Conservation (phyloP, 2,329 filamentous ascomycete species). For the Cercospora sesami region DNA sequence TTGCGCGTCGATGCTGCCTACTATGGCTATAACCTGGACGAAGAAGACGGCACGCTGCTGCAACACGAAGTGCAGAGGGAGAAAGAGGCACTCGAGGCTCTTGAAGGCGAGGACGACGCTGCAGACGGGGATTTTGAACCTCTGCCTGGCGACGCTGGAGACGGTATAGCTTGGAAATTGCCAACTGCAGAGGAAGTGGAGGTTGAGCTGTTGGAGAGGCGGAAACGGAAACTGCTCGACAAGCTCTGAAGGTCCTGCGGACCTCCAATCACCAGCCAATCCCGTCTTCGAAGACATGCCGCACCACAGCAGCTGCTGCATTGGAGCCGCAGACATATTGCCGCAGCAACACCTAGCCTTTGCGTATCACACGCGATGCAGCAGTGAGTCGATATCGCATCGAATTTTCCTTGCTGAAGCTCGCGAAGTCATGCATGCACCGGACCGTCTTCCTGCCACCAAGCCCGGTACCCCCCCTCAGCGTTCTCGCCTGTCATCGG, state of each 20-base stretch:
- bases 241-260: constrained; percentile 42
- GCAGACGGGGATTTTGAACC: constrained; percentile 65
- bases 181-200: constrained; percentile 92
- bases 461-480: not conserved
- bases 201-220: constrained; percentile 83
- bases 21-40: constrained; percentile 90
- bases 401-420: not conserved
- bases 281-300: not conserved
- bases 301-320: not conserved
- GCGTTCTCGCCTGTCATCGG: not conserved
- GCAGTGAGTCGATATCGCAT: not conserved
- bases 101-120: constrained; percentile 55
- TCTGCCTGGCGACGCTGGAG: constrained; percentile 81
- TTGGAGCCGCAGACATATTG: not conserved
- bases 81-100: constrained; percentile 70
- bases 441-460: not conserved
- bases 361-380: not conserved
- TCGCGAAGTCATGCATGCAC: not conserved
- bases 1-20: constrained; percentile 88
- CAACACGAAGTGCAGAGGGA: constrained; percentile 83
- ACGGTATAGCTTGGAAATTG: constrained; percentile 78
- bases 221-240: constrained; percentile 79
- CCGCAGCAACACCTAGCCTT: not conserved
- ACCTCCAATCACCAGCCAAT: not conserved
- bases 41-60: constrained; percentile 81